Evolutionary conservation across 2,329 filamentous ascomycete genomes (phyloP).

Genomic region (Tolypocladium endophyticum): DNA sequence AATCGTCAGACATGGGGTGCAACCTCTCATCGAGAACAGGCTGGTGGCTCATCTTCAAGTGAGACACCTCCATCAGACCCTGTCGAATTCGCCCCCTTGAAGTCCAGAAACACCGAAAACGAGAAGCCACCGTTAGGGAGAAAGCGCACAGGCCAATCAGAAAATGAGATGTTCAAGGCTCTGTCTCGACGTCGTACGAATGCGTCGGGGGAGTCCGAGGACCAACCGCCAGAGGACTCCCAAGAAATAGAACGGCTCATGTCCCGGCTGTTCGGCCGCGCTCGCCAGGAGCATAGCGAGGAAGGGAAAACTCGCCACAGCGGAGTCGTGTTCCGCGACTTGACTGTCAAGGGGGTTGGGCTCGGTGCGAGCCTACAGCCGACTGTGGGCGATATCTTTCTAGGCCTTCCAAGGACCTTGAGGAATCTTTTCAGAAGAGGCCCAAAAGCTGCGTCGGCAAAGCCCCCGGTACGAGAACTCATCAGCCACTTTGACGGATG

Average conservation of each 20-base stretch:
- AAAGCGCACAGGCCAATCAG: constrained; percentile 21
- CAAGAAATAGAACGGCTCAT: constrained; percentile 51
- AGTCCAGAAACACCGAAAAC: not conserved
- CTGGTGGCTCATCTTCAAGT: not conserved
- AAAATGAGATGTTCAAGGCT: constrained; percentile 40
- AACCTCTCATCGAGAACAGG: not conserved
- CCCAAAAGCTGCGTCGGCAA: constrained; percentile 39
- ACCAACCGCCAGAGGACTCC: constrained; percentile 29
- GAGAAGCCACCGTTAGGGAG: constrained; percentile 7
- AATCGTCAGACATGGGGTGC: not conserved
- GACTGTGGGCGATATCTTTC: constrained; percentile 53
- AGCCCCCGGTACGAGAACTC: constrained; percentile 52
- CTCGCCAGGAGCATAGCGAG: constrained; percentile 53
- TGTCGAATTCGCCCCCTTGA: not conserved
- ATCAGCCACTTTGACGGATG: constrained; percentile 56
- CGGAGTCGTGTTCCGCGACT: constrained; percentile 58
- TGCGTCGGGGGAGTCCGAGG: constrained; percentile 11
- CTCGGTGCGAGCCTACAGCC: constrained; percentile 47
- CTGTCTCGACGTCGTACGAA: constrained; percentile 38
- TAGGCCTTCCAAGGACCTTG: constrained; percentile 36
- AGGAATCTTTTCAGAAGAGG: constrained; percentile 38
- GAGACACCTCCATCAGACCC: not conserved
- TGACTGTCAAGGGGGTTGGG: constrained; percentile 61
- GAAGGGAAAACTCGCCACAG: constrained; percentile 60
- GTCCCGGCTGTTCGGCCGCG: constrained; percentile 60